These are phyloP conservation scores for Laguncularia racemosa DNA, from an alignment of 345 rosid genomes.

Conservation along the genomic window DNA sequence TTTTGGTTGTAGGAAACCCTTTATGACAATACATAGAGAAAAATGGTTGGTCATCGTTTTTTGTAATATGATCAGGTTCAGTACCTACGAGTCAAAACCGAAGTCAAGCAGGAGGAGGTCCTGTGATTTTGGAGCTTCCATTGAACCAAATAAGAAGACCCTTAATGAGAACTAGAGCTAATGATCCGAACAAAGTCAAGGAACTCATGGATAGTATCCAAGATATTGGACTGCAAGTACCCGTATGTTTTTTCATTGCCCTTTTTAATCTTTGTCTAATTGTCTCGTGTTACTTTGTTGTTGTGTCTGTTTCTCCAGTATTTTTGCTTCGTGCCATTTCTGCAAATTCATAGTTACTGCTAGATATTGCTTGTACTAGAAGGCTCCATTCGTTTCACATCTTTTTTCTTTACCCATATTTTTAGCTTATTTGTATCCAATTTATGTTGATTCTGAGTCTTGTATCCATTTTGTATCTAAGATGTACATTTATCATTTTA, in stretches of 20 bases:
- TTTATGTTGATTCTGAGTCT: too few relatives aligned
- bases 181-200: constrained; percentile 72
- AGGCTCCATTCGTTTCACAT: too few relatives aligned
- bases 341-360: too few relatives aligned
- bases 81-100: constrained; percentile 3
- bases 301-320: not conserved
- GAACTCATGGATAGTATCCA: constrained; percentile 79
- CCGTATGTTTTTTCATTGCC: constrained; percentile 28
- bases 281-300: not conserved
- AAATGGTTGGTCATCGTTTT: too few relatives aligned
- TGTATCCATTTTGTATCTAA: too few relatives aligned
- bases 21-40: too few relatives aligned
- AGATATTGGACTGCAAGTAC: constrained; percentile 86
- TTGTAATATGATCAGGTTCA: not conserved
- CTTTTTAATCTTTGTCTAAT: not conserved
- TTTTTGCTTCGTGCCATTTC: too few relatives aligned
- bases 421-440: too few relatives aligned
- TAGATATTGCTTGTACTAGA: too few relatives aligned
- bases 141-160: constrained; percentile 78
- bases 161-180: constrained; percentile 73
- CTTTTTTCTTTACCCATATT: too few relatives aligned
- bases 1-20: too few relatives aligned
- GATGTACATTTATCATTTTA: too few relatives aligned
- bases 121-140: constrained; percentile 63
- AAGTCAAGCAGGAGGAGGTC: constrained; percentile 36